Conservation (phyloP, 345 rosid genomes). For the Linum lewisii region DNA sequence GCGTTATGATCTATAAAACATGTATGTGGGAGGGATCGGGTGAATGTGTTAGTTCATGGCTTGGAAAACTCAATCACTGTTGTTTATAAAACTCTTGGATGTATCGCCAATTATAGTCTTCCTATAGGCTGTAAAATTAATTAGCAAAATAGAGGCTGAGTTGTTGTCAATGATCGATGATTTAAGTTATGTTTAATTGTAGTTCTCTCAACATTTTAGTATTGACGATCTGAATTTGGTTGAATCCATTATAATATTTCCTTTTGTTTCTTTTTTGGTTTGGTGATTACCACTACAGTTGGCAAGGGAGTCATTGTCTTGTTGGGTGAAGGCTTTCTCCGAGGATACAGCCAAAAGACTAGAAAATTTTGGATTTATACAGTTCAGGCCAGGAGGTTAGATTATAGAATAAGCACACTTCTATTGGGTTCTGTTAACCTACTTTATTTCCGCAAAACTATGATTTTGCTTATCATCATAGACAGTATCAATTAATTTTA, state of each 20-base stretch:
- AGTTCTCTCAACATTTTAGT: not conserved
- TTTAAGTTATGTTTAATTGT: not conserved
- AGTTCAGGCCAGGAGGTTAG: constrained; percentile 91
- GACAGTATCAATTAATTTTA: not conserved
- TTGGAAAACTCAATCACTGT: too few species aligned
- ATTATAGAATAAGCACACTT: too few species aligned
- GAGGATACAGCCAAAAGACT: constrained; percentile 94
- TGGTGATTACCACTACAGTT: constrained; percentile 31
- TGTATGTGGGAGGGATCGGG: too few species aligned
- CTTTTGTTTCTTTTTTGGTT: constrained; percentile 13
- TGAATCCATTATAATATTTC: not conserved
- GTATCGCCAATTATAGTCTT: too few species aligned
- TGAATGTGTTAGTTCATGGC: too few species aligned
- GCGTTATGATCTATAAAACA: too few species aligned
- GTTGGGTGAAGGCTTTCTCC: constrained; percentile 98
- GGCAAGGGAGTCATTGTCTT: constrained; percentile 90
- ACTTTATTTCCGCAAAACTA: not conserved
- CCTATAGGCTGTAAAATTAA: too few species aligned
- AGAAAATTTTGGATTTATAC: constrained; percentile 94
- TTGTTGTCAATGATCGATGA: not conserved
- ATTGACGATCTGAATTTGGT: not conserved
- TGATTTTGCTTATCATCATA: not conserved
- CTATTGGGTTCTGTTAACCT: not conserved
- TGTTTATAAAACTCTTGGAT: too few species aligned
- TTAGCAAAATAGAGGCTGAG: too few species aligned